Base-by-base conservation (phyloP, 768 basidiomycete genomes). In the Mycena floridula region DNA sequence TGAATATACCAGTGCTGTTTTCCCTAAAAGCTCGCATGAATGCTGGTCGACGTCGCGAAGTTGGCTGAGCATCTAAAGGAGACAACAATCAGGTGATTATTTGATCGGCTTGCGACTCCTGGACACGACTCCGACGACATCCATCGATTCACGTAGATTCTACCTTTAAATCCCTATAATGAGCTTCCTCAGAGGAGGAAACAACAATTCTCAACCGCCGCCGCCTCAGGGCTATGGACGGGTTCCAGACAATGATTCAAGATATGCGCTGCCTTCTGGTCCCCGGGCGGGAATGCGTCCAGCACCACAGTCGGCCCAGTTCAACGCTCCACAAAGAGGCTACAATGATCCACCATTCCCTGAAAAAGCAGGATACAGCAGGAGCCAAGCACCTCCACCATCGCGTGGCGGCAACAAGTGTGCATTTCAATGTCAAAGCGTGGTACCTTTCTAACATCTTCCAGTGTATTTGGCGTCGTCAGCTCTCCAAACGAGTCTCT, bases 401-500 rank as follows among this genome's bases (percentile, higher is more conserved):
- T 56, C 47, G 32, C 59, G 53, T 49, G 47, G 51, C 46, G 32
- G 32, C 13, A 35, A 18, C 18, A 7, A 35, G 32, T 30, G 28
- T 35, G 15, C 15, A 15, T 3, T 13, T 35, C 28, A 35, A 15
- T 35, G 32, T 4, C 7, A 35, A 18, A 15, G n/a, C n/a, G n/a
- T n/a, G n/a, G n/a, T n/a, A n/a, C n/a, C n/a, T n/a, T n/a, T 18
- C 32, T 35, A 13, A 35, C 32, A 35, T 4, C 15, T 35, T 15
- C 18, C 7, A 35, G 32, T 18, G 7, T 79, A 40, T 86, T 71
- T 53, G 60, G 56, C 22, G 81, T 91, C 43, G 77, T 76, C 4
- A 60, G 67, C 15, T 74, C 77, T 44, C 85, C 89, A 0, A 80
- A 70, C 45, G 77, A 82, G 40, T 62, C 73, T 1, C 73, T 91